Evolutionary conservation across 192 early-diverging fungal species (phyloP).

Genomic region (Coemansia sp.): DNA sequence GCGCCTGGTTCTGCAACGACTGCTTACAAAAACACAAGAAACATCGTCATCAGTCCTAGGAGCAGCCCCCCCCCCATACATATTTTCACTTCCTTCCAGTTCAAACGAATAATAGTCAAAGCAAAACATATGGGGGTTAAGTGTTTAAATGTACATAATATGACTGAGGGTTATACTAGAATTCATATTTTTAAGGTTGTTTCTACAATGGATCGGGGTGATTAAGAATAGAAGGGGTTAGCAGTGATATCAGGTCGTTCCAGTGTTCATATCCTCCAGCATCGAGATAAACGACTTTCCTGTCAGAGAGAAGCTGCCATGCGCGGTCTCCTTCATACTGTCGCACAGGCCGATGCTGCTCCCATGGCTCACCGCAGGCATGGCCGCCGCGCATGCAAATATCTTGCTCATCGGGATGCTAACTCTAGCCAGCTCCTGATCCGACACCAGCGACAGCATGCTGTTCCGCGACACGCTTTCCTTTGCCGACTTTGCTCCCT

Average conservation of each 20-base stretch:
- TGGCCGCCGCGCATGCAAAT: constrained; percentile 12
- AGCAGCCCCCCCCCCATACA: too few relatives aligned
- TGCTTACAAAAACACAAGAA: constrained; percentile 59
- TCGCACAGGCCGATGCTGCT: neutral
- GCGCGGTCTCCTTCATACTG: neutral
- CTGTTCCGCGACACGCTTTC: neutral
- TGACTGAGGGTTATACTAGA: too few relatives aligned
- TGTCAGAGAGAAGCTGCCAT: constrained; percentile 4
- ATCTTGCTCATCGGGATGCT: constrained; percentile 30
- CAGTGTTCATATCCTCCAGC: constrained; percentile 20
- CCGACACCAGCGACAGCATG: neutral
- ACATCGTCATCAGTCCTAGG: constrained; percentile 13
- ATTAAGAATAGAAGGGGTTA: neutral
- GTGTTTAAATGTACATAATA: too few relatives aligned
- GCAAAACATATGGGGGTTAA: too few relatives aligned
- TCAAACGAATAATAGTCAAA: too few relatives aligned
- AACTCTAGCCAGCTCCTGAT: constrained; percentile 2
- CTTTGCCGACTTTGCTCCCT: neutral
- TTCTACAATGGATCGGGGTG: too few relatives aligned
- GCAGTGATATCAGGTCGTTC: constrained; percentile 1
- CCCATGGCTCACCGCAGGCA: neutral
- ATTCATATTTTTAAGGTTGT: too few relatives aligned
- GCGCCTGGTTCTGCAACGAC: constrained; percentile 92
- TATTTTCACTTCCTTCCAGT: neutral
- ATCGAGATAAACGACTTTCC: constrained; percentile 10